phyloP scores from a whole-genome alignment of 495 filamentous ascomycete species.

The Aeminium ludgeri region DNA sequence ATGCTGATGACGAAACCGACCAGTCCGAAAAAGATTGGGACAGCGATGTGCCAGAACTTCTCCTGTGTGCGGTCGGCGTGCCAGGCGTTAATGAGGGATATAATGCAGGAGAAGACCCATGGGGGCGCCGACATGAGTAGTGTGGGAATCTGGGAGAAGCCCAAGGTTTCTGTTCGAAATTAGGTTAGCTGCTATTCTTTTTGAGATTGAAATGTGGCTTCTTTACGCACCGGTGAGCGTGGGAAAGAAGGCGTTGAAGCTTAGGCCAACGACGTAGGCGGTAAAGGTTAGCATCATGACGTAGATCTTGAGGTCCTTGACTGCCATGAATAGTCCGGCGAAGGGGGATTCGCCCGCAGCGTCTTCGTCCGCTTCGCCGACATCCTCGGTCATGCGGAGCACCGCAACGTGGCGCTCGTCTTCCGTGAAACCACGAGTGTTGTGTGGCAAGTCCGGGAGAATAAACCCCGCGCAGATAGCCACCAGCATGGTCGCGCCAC shows the following conservation, averaged over 20 bases:
- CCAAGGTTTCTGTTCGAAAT: conserved; percentile 37
- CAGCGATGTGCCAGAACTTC: conserved; percentile 57
- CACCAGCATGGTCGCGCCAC: conserved; percentile 37
- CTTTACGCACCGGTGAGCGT: conserved; percentile 34
- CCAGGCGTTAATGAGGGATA: conserved; percentile 25
- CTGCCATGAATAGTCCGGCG: conserved; percentile 48
- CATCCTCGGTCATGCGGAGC: conserved; percentile 40
- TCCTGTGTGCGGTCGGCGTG: conserved; percentile 25
- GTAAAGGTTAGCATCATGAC: conserved; percentile 49
- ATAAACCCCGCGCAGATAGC: conserved; percentile 40
- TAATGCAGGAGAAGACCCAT: background rate
- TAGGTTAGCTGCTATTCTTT: conserved; percentile 57
- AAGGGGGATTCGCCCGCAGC: conserved; percentile 45
- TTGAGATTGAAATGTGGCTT: conserved; percentile 52
- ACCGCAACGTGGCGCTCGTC: conserved; percentile 50
- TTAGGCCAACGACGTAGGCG: conserved; percentile 10
- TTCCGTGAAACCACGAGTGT: conserved; percentile 55
- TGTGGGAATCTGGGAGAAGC: conserved; percentile 61
- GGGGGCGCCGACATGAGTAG: conserved; percentile 49
- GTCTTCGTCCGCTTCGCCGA: conserved; percentile 35
- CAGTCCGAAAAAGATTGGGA: conserved; percentile 52
- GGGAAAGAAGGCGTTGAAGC: conserved; percentile 29
- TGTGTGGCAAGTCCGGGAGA: conserved; percentile 62
- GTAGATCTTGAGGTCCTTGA: conserved; percentile 56
- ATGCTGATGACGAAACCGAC: conserved; percentile 61